A percentile compares a stretch with the other conserved stretches of the same genome.
Conservation (phyloP, 1,284 basidiomycete species). For the Singerocomus inundabilis region DNA sequence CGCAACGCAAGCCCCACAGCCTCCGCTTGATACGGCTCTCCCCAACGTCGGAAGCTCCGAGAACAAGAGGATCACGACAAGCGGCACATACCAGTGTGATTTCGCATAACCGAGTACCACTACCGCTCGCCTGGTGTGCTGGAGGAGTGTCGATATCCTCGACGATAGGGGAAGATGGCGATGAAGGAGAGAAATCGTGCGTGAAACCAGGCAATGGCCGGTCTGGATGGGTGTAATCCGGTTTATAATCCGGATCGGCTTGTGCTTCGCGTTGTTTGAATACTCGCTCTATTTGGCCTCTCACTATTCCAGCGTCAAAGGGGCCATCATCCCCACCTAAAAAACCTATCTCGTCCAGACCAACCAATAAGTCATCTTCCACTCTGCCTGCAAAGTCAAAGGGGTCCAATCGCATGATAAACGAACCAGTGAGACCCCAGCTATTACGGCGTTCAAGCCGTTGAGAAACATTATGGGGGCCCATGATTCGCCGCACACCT, state of each 20-base stretch:
- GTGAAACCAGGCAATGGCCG: slow-evolving; percentile 57
- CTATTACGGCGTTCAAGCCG: slow-evolving; percentile 18
- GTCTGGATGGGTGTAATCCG: slow-evolving; percentile 61
- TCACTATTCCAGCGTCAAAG: slow-evolving; percentile 15
- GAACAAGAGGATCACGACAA: slow-evolving; percentile 57
- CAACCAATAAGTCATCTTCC: slow-evolving; percentile 13
- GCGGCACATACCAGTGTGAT: slow-evolving; percentile 58
- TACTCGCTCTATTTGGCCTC: slow-evolving; percentile 20
- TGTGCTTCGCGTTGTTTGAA: slow-evolving; percentile 16
- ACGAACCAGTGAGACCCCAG: slow-evolving; percentile 32
- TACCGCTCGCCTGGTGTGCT: slow-evolving; percentile 20
- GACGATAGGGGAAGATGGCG: slow-evolving; percentile 23
- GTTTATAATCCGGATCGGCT: slow-evolving; percentile 48
- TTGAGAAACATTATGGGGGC: slow-evolving; percentile 11
- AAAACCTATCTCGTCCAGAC: slow-evolving; percentile 16
- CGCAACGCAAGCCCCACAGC: slow-evolving; percentile 70
- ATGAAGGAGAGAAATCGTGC: slow-evolving; percentile 52
- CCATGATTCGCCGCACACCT: slow-evolving; percentile 36
- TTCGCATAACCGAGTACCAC: slow-evolving; percentile 17
- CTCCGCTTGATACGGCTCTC: slow-evolving; percentile 40
- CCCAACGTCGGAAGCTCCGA: slow-evolving; percentile 36
- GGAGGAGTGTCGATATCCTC: slow-evolving; percentile 24
- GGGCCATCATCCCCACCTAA: slow-evolving; percentile 17
- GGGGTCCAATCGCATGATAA: slow-evolving; percentile 33
- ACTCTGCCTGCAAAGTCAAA: slow-evolving; percentile 19